Base-by-base conservation (phyloP, 805 yeast genomes). In the Candida ulmi region DNA sequence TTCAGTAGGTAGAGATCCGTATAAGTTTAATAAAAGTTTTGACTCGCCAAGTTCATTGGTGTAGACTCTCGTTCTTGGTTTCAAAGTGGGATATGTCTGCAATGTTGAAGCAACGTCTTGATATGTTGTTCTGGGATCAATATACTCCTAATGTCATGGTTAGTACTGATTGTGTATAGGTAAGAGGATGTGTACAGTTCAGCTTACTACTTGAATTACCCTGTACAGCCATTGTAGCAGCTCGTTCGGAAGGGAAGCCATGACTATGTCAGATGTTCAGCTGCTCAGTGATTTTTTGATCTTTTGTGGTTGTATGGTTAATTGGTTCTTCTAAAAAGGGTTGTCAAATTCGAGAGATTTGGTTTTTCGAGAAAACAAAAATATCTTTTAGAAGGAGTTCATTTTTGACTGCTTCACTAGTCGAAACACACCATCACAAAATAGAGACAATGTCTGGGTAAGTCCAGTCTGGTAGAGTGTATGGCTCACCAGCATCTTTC, bases 61-160 rank as follows among this genome's bases (percentile, higher is more conserved):
- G 50, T 68, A 73, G 2, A 78, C 76, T 37, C 79, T 74, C 0
- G 97, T 88, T 43, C 88, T 67, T 15, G 93, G 83, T 45, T 74
- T 69, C 38, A 88, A 67, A 2, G 76, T 61, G 0, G 74, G 66
- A 48, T 69, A 73, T 4, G 65, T 58, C 43, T 66, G 71, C n/a
- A 83, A 66, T 11, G 74, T 65, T 32, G 71, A 63, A 11, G 77
- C 73, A 0, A 77, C 60, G 52, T 90, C 95, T 33, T 76, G 73
- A 52, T 83, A 87, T 0, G 76, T 64, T 2, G 71, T 48, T 39
- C 76, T 71, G n/a, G 80, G 70, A 47, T 83, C 69, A 2, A 50
- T 39, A 54, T 88, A 87, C 46, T 80, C 81, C 53, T 65, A 43
- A 6, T 19, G 17, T 8, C 17, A 19, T 12, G 16, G 17, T 15